Conservation (phyloP, 495 filamentous ascomycete genomes). For the Trichoderma virens region DNA sequence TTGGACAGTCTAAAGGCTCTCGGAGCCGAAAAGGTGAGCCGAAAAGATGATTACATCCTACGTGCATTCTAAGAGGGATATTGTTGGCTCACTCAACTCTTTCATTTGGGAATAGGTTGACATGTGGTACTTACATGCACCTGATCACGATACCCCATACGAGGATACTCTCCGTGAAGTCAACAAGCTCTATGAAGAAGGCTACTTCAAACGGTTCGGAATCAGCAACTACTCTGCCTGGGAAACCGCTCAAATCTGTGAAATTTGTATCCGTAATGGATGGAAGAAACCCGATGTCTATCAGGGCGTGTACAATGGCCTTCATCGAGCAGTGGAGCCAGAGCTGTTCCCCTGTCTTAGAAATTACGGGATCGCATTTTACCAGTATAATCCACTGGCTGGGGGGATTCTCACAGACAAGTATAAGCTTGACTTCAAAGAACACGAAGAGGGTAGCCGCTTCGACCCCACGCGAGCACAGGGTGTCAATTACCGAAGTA, state of each 20-base stretch:
- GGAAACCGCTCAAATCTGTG: constrained; percentile 48
- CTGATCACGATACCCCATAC: constrained; percentile 41
- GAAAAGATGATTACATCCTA: background rate
- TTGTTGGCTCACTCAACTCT: background rate
- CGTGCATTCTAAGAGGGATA: background rate
- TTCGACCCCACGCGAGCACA: constrained; percentile 36
- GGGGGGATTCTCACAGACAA: constrained; percentile 42
- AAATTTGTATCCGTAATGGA: constrained; percentile 40
- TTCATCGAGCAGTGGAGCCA: constrained; percentile 44
- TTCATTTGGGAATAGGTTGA: constrained; percentile 26
- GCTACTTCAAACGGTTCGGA: constrained; percentile 37
- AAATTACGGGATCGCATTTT: constrained; percentile 44
- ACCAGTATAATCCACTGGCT: constrained; percentile 40
- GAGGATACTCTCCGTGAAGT: constrained; percentile 43
- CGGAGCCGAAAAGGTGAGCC: constrained; percentile 26
- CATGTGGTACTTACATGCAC: constrained; percentile 44
- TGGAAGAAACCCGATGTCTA: constrained; percentile 59
- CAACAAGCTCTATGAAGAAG: constrained; percentile 41
- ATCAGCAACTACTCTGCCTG: constrained; percentile 46
- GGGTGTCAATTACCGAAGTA: constrained; percentile 29
- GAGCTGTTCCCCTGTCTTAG: constrained; percentile 44
- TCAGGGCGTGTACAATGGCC: constrained; percentile 59
- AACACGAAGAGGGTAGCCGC: constrained; percentile 32
- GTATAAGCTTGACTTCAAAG: constrained; percentile 23
- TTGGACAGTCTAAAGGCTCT: constrained; percentile 36